Percentiles rank a stretch among this genome's conserved stretches.
These are phyloP conservation scores for Ordospora colligata DNA, from an alignment of 371 early-diverging fungal genomes.

Conservation along the genomic window DNA sequence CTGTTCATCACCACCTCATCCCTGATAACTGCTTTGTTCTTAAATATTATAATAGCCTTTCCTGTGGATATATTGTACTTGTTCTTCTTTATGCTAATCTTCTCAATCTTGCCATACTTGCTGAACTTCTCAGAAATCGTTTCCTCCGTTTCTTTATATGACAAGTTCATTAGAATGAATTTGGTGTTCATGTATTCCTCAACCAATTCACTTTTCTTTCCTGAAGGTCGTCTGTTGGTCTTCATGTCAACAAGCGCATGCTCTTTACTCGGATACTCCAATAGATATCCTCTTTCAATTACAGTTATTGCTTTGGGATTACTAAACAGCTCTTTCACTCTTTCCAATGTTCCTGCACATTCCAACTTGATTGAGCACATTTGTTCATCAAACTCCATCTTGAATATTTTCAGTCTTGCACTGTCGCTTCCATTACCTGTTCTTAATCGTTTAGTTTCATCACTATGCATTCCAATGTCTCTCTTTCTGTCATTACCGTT, in stretches of 20 bases:
- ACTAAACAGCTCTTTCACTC: not conserved
- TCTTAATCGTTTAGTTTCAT: too few relatives aligned
- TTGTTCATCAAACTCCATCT: not conserved
- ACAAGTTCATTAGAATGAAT: conserved; percentile 44
- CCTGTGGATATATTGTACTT: conserved; percentile 53
- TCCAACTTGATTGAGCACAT: not conserved
- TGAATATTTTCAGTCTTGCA: too few relatives aligned
- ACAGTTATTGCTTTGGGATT: not conserved
- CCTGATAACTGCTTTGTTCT: conserved; percentile 24
- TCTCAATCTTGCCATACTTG: conserved; percentile 51
- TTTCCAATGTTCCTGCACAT: not conserved
- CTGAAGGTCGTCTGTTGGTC: not conserved
- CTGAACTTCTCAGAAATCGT: conserved; percentile 41
- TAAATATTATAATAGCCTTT: conserved; percentile 53
- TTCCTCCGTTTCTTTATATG: conserved; percentile 54
- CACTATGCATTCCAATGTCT: too few relatives aligned
- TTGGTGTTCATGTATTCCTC: conserved; percentile 21
- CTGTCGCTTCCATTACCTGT: too few relatives aligned
- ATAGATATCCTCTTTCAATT: not conserved
- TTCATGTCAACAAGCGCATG: conserved; percentile 11
- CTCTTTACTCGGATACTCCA: conserved; percentile 1
- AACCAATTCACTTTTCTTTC: not conserved
- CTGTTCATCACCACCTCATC: conserved; percentile 38
- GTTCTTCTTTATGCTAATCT: conserved; percentile 44
- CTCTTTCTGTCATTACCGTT: too few relatives aligned